phyloP scores from a whole-genome alignment of 1,139 yeast genomes.

The Pichia sp. region DNA sequence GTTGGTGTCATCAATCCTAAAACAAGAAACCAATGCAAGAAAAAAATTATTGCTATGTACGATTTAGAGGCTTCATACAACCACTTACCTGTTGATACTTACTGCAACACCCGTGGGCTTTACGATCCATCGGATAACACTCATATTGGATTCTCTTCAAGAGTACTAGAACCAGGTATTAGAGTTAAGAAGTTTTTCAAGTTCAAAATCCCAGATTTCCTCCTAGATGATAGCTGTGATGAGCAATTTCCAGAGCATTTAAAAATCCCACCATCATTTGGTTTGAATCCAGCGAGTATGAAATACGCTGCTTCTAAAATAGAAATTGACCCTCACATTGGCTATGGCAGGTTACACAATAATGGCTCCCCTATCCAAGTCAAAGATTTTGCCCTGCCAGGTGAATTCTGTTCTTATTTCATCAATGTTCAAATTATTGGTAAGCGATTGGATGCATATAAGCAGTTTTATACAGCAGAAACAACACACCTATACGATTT shows the following conservation, averaged over 20 bases:
- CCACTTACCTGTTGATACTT: constrained; percentile 23
- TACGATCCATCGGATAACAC: constrained; percentile 41
- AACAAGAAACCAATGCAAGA: not conserved
- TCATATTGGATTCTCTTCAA: constrained; percentile 41
- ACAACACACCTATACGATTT: constrained; percentile 22
- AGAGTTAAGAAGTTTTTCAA: constrained; percentile 38
- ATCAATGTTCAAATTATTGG: constrained; percentile 28
- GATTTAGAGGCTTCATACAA: constrained; percentile 44
- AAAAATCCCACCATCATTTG: constrained; percentile 64
- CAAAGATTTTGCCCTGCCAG: constrained; percentile 29
- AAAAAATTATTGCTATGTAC: constrained; percentile 28
- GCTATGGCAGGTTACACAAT: constrained; percentile 39
- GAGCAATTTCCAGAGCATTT: constrained; percentile 51
- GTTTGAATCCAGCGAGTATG: constrained; percentile 40
- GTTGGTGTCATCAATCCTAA: constrained; percentile 5
- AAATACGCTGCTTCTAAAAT: constrained; percentile 15
- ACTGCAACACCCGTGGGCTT: constrained; percentile 3
- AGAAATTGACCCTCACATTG: constrained; percentile 28
- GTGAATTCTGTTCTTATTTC: constrained; percentile 25
- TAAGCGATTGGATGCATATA: constrained; percentile 20
- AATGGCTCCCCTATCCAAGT: constrained; percentile 35
- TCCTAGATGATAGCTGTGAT: constrained; percentile 57
- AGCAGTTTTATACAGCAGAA: constrained; percentile 16
- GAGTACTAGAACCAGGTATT: constrained; percentile 9
- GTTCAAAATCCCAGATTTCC: constrained; percentile 57